Evolutionary conservation across 441 rosid species (phyloP), one percentile per base, ranked within the genome.

Genomic region (Euphorbia celastroides): DNA sequence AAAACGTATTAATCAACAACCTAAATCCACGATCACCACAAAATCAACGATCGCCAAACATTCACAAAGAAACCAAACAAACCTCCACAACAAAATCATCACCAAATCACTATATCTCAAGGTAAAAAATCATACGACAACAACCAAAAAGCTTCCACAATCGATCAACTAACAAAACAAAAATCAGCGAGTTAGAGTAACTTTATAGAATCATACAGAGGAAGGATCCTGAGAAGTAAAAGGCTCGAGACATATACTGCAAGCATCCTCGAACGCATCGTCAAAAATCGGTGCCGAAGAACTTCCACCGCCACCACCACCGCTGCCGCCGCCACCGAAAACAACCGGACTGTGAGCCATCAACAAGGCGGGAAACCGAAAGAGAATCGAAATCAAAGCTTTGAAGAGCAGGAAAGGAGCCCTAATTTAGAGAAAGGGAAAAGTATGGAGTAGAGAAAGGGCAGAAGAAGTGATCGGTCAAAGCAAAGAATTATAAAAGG

Each of bases 241-340:
- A 66, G 89, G 76, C 67, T 92, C 96, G 71, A 92, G 89, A 65
- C 98, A 92, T 80, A 92, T 87, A 80, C 96, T 86, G 73, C 98
- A 92, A 41, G 81, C 80, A 65, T 92, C 96, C 22, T 85, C 96
- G 70, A 77, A 61, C 28, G 70, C 72, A 54, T 83, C 92, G 67
- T 77, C 87, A 42, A 69, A 20, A 12, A 57, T 22, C 25, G 62
- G 77, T 8, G 27, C 57, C 0, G 68, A 23, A 25, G 68, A 68
- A 38, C 71, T 57, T 8, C 58, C n/a, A n/a, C n/a, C n/a, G n/a
- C n/a, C n/a, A n/a, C n/a, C n/a, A n/a, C n/a, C n/a, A n/a, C n/a
- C n/a, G 9, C 58, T 11, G 14, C 55, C 75, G 8, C 31, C 38
- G n/a, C 57, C 42, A 27, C 61, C 68, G 17, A 60, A 28, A 2